phyloP scores from a whole-genome alignment of 768 basidiomycete genomes.

The Cystofilobasidium capitatum region DNA sequence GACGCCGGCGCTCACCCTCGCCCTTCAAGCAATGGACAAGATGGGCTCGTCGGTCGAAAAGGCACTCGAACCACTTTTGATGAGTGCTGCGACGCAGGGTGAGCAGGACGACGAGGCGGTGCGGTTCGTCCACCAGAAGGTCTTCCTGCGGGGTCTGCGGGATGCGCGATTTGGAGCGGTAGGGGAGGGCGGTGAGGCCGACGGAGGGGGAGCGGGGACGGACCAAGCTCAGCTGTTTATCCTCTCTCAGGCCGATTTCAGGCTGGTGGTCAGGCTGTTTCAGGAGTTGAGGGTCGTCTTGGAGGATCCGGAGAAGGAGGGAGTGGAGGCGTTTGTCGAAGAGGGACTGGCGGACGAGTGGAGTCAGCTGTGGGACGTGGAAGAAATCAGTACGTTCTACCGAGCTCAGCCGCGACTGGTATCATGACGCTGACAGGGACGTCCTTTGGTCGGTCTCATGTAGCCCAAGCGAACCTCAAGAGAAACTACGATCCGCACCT shows the following conservation, averaged over 20 bases:
- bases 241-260: slow-evolving; percentile 52
- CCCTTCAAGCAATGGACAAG: slow-evolving; percentile 3
- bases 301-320: slow-evolving; percentile 26
- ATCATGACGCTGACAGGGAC: slow-evolving; percentile 31
- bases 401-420: too few species aligned
- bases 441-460: slow-evolving; percentile 50
- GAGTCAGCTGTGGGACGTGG: slow-evolving; percentile 58
- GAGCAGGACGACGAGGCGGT: slow-evolving; percentile 18
- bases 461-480: slow-evolving; percentile 82
- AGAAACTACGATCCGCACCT: slow-evolving; percentile 85
- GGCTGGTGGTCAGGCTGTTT: slow-evolving; percentile 69
- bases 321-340: slow-evolving; percentile 53
- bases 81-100: slow-evolving; percentile 8
- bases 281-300: slow-evolving; percentile 57
- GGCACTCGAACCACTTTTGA: slow-evolving; percentile 18
- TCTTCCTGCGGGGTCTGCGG: slow-evolving; percentile 16
- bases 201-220: slow-evolving; percentile 31
- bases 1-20: slow-evolving; percentile 11
- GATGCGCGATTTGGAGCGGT: slow-evolving; percentile 18
- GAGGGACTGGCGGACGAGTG: slow-evolving; percentile 64
- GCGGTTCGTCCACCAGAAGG: slow-evolving; percentile 23
- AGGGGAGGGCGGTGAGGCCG: slow-evolving; percentile 27
- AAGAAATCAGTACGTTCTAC: slow-evolving; percentile 70
- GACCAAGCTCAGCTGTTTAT: slow-evolving; percentile 50
- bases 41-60: slow-evolving; percentile 1